These are phyloP conservation scores for Schizophyllum amplum DNA, from an alignment of 1,284 basidiomycete species.

Conservation along the genomic window DNA sequence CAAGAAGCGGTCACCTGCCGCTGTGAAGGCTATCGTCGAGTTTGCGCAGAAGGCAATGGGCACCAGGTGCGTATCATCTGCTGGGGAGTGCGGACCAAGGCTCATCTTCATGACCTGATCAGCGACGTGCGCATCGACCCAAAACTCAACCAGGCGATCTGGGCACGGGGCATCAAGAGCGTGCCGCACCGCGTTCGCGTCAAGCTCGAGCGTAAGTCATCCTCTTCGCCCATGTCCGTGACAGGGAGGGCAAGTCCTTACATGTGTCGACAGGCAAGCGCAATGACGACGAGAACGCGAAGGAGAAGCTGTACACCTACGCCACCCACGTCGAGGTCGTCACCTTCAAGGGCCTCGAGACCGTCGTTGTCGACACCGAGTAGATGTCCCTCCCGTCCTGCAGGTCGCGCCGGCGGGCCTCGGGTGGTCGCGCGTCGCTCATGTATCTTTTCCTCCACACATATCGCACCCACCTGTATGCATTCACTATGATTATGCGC, in stretches of 20 bases:
- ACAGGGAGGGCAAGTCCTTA: no score
- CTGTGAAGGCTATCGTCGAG: conserved; percentile 84
- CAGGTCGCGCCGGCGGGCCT: no score
- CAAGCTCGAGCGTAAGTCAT: conserved; percentile 82
- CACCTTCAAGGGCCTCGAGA: conserved; percentile 89
- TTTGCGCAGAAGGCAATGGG: conserved; percentile 94
- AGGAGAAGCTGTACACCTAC: conserved; percentile 95
- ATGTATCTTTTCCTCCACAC: no score
- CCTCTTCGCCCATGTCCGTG: background rate
- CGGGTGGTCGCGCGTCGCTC: no score
- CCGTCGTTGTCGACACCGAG: conserved; percentile 72
- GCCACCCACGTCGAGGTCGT: conserved; percentile 74
- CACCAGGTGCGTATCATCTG: conserved; percentile 35
- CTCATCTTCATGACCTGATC: background rate
- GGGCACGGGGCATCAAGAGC: conserved; percentile 84
- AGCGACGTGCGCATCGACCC: conserved; percentile 86
- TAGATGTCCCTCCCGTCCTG: conserved; percentile 22
- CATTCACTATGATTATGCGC: no score
- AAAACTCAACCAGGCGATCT: conserved; percentile 88
- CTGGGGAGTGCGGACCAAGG: no score
- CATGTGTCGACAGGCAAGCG: conserved; percentile 57
- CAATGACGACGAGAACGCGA: conserved; percentile 93
- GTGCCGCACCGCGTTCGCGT: conserved; percentile 87
- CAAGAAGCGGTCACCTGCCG: conserved; percentile 92
- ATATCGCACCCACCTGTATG: no score